Base-by-base conservation (phyloP, 2,329 filamentous ascomycete genomes). In the Aspergillaceae sp. region DNA sequence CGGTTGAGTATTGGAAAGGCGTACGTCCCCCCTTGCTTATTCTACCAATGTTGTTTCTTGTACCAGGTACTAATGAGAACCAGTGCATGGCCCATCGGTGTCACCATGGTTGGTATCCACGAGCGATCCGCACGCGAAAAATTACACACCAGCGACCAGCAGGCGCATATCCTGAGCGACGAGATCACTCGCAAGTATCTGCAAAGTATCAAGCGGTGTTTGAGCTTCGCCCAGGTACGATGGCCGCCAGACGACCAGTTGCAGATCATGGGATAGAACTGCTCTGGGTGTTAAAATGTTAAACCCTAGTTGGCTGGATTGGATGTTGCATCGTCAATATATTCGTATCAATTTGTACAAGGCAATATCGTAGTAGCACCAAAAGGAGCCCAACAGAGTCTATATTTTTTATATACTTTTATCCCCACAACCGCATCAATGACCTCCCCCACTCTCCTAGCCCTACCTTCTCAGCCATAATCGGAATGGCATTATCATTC, bases 51-150 rank as follows among this genome's bases (percentile, higher is more conserved):
- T 34, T 5, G 4, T 8, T 40, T 37, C 0, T 6, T 33, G 42
- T 5, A n/a, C 29, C 4, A 28, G 27, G 29, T 19, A 19, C 56
- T 60, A 52, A 58, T 44, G 37, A 32, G 26, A 46, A 5, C 19
- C 48, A 76, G 74, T 51, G 92, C 92, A 10, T 98, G 92, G 92
- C 92, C 92, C 27, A 98, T 98, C 61, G 92, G 92, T 69, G 92
- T 98, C 35, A 98, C 92, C 66, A 98, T 97, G 92, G 92, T 98
- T 61, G 92, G 92, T 75, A 98, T 98, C 58, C 92, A 98, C 78
- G 92, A 97, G 74, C 82, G 92, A 62, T 92, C 86, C 55, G 91
- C 92, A 19, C 80, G 92, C 52, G 92, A 98, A 71, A 98, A 98
- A 71, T 73, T 98, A 49, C 90, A 97, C 64, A 82, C 92, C 65